Conservation (phyloP, 75 land plant genomes). For the Pinus taeda region DNA sequence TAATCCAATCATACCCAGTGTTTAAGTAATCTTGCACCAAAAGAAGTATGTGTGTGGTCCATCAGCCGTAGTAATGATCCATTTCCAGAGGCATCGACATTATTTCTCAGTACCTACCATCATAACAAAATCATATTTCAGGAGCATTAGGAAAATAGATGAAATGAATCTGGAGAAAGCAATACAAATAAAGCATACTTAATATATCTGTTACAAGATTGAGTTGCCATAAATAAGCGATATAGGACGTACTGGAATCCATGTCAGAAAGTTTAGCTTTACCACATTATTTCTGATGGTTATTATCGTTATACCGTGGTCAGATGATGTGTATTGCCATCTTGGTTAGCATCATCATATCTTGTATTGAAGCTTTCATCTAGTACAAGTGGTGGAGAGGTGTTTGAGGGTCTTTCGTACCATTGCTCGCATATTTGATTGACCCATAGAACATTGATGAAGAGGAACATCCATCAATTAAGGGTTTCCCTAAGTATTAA, state of each 20-base stretch:
- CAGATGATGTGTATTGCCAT: too few species aligned
- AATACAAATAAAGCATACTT: not conserved
- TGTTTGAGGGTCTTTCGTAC: too few species aligned
- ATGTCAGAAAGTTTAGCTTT: not conserved
- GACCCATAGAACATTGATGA: too few species aligned
- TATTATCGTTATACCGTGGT: too few species aligned
- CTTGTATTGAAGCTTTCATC: too few species aligned
- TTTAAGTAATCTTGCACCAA: constrained; percentile 84
- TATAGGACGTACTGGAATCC: not conserved
- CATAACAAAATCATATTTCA: not conserved
- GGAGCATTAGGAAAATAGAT: not conserved
- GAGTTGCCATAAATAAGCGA: not conserved
- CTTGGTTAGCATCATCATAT: too few species aligned
- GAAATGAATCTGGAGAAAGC: not conserved
- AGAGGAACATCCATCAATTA: too few species aligned
- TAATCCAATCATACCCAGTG: constrained; percentile 67
- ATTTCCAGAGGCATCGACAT: constrained; percentile 65
- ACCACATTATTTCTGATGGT: too few species aligned
- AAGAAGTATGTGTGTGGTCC: constrained; percentile 86
- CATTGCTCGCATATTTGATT: too few species aligned
- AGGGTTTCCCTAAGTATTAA: too few species aligned
- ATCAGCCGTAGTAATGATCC: constrained; percentile 78
- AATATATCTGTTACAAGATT: not conserved
- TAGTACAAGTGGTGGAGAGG: too few species aligned
- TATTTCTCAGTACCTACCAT: constrained; percentile 72